Percentiles rank a stretch among this genome's conserved stretches.
Conservation (phyloP, 306 rosid species). For the Glycine latifolia region DNA sequence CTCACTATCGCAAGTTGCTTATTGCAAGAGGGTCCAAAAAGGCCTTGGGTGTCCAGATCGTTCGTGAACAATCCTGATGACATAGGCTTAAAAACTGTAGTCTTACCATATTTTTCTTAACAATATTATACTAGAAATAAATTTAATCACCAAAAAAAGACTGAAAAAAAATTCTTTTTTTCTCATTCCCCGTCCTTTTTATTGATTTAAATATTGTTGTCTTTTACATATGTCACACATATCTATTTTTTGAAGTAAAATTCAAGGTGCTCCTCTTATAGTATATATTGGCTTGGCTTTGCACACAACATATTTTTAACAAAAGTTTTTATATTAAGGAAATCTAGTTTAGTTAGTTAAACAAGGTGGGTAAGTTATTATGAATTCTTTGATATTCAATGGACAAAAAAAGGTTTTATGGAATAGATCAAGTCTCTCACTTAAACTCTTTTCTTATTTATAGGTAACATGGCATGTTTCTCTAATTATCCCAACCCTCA, state of each 20-base stretch:
- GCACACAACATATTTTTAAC: neutral
- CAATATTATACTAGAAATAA: no score
- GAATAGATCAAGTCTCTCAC: no score
- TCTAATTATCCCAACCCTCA: no score
- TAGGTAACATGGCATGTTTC: no score
- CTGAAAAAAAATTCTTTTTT: neutral
- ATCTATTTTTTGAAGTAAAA: neutral
- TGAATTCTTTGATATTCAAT: no score
- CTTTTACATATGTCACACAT: neutral
- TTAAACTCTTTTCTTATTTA: no score
- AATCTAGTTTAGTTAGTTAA: no score
- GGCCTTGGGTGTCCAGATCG: slow-evolving; percentile 27
- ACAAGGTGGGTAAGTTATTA: no score
- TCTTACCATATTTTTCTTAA: neutral
- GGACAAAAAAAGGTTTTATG: no score
- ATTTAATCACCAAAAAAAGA: no score
- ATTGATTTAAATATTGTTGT: neutral
- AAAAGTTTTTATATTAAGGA: neutral
- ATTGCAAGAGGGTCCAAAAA: slow-evolving; percentile 8
- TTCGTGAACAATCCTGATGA: neutral
- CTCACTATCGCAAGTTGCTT: slow-evolving; percentile 24
- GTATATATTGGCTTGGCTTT: neutral
- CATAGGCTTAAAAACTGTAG: neutral
- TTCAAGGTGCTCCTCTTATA: neutral
- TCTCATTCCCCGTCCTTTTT: neutral